Evolutionary conservation across 305 asterid genomes (phyloP).

Genomic region (Petunia hybrid): DNA sequence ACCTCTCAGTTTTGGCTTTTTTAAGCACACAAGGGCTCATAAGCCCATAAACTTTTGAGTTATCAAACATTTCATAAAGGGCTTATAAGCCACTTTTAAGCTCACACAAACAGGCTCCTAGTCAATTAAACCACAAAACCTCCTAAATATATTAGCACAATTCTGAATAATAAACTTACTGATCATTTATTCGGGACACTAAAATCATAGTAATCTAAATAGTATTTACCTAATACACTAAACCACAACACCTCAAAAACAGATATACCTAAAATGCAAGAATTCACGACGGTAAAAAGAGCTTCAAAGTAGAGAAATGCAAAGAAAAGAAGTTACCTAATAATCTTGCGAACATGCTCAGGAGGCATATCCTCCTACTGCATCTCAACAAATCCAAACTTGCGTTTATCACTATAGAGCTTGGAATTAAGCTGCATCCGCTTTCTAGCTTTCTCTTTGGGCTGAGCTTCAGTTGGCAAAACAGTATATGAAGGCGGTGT

Average conservation of each 20-base stretch:
- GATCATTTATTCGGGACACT: background rate
- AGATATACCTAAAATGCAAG: background rate
- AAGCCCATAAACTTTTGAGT: too few species aligned
- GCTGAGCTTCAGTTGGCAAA: slow-evolving; percentile 87
- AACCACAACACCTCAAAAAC: background rate
- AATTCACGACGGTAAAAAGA: background rate
- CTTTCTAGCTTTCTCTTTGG: slow-evolving; percentile 93
- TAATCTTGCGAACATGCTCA: slow-evolving; percentile 91
- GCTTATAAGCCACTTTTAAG: too few species aligned
- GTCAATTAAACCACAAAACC: background rate
- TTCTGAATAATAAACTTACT: too few species aligned
- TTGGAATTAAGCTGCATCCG: slow-evolving; percentile 97
- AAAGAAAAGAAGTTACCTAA: slow-evolving; percentile 55
- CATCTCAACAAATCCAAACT: slow-evolving; percentile 97
- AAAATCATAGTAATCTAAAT: background rate
- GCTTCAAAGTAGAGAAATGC: background rate
- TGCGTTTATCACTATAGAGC: slow-evolving; percentile 90
- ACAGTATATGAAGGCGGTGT: slow-evolving; percentile 87
- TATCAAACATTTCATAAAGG: too few species aligned
- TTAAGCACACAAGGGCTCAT: too few species aligned
- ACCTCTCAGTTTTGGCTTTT: too few species aligned
- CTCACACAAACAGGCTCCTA: background rate
- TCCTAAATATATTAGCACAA: background rate
- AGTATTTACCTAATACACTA: background rate
- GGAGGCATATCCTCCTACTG: slow-evolving; percentile 99